A percentile compares a stretch with the other conserved stretches of the same genome.
Evolutionary conservation across 495 filamentous ascomycete species (phyloP).

Genomic region (Podospora pseudocomata): DNA sequence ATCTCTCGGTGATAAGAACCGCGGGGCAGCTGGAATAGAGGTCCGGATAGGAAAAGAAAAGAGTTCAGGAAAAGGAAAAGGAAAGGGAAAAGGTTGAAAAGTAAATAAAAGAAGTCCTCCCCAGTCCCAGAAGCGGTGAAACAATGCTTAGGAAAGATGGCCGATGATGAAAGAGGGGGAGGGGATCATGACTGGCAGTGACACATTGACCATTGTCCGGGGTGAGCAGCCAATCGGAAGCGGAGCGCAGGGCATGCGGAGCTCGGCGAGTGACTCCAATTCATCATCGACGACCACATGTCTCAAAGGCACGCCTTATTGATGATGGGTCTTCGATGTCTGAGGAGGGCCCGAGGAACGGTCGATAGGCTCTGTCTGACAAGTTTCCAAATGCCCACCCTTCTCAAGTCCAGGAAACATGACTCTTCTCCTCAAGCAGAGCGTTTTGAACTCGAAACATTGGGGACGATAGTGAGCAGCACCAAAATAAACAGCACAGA

Average conservation of each 20-base stretch:
- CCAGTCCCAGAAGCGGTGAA: neutral
- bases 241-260: constrained; percentile 28
- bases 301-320: too few relatives aligned
- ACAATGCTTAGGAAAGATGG: neutral
- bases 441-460: too few relatives aligned
- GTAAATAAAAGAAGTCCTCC: neutral
- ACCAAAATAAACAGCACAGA: neutral
- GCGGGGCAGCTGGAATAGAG: too few relatives aligned
- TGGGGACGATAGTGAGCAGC: too few relatives aligned
- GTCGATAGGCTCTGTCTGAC: neutral
- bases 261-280: constrained; percentile 11
- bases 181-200: constrained; percentile 24
- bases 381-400: too few relatives aligned
- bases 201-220: constrained; percentile 22
- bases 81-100: neutral
- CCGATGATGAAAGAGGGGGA: neutral
- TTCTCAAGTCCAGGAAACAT: too few relatives aligned
- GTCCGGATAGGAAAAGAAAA: neutral
- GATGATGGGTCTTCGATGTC: too few relatives aligned
- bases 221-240: constrained; percentile 31
- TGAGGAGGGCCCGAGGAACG: too few relatives aligned
- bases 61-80: neutral
- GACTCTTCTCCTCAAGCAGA: too few relatives aligned
- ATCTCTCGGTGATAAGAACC: neutral
- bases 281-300: constrained; percentile 1